phyloP scores from a whole-genome alignment of 2,329 filamentous ascomycete species.

The Ustulina deusta region DNA sequence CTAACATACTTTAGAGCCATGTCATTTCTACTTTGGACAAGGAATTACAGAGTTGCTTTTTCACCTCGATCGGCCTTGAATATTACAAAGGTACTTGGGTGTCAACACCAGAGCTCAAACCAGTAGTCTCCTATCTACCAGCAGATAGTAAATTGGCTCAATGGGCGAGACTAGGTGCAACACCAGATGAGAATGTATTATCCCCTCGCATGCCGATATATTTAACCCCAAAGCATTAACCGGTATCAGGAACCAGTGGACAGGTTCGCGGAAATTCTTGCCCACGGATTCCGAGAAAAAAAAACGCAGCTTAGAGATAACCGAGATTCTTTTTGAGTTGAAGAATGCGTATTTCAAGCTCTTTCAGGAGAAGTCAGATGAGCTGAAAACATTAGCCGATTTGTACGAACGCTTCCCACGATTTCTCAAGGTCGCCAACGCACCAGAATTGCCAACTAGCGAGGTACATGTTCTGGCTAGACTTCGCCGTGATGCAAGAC shows the following conservation, averaged over 20 bases:
- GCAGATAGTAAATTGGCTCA: slow-evolving; percentile 7
- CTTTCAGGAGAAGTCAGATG: slow-evolving; percentile 21
- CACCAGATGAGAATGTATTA: slow-evolving; percentile 13
- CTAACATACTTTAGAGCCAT: slow-evolving; percentile 1
- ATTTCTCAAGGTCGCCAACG: slow-evolving; percentile 22
- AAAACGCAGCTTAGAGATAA: background rate
- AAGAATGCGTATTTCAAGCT: slow-evolving; percentile 15
- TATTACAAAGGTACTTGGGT: slow-evolving; percentile 7
- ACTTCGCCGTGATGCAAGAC: slow-evolving; percentile 23
- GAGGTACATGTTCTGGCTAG: slow-evolving; percentile 20
- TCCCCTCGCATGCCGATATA: background rate
- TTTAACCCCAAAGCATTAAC: background rate
- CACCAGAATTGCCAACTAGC: slow-evolving; percentile 24
- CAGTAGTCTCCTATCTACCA: slow-evolving; percentile 21
- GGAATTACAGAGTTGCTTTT: slow-evolving; percentile 2
- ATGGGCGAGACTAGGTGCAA: background rate
- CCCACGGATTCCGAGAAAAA: background rate
- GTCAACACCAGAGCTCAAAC: slow-evolving; percentile 15
- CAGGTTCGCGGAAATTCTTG: slow-evolving; percentile 1
- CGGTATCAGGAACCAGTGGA: background rate
- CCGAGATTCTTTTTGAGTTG: slow-evolving; percentile 5
- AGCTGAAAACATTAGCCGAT: slow-evolving; percentile 13
- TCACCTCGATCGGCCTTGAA: slow-evolving; percentile 11
- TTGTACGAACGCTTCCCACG: slow-evolving; percentile 32
- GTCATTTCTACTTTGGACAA: background rate